phyloP scores from a whole-genome alignment of 768 basidiomycete species.

The Suillus sp. region DNA sequence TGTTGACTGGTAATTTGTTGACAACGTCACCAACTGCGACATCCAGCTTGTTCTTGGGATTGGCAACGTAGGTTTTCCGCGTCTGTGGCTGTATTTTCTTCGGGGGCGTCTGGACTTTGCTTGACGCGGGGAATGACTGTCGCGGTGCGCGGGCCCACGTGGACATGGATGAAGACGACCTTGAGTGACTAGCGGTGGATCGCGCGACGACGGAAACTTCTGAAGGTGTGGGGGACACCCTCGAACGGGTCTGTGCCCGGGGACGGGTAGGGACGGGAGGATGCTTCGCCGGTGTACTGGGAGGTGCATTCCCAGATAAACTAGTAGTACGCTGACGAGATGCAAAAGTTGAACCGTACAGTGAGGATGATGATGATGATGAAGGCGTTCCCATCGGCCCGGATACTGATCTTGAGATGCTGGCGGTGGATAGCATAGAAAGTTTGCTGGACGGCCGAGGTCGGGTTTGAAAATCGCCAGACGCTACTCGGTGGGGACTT shows the following conservation, averaged over 20 bases:
- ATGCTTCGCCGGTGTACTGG: conserved; percentile 35
- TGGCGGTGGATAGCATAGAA: conserved; percentile 45
- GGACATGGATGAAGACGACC: conserved; percentile 49
- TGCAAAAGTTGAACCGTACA: conserved; percentile 71
- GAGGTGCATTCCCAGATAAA: conserved; percentile 47
- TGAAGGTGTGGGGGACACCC: conserved; percentile 65
- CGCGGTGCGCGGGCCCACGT: conserved; percentile 73
- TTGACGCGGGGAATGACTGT: conserved; percentile 53
- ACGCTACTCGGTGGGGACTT: conserved; percentile 50
- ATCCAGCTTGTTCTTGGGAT: conserved; percentile 91
- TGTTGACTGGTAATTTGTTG: conserved; percentile 83
- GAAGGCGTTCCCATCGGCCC: conserved; percentile 56
- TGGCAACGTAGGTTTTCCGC: conserved; percentile 77
- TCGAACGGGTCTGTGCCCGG: conserved; percentile 45
- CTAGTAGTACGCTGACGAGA: conserved; percentile 85
- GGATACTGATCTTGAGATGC: conserved; percentile 66
- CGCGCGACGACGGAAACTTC: conserved; percentile 56
- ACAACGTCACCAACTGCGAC: conserved; percentile 91
- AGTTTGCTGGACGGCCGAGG: conserved; percentile 60
- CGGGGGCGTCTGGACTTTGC: conserved; percentile 49
- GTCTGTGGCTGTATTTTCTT: conserved; percentile 39
- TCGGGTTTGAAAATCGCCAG: conserved; percentile 45
- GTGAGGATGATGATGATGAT: conserved; percentile 33
- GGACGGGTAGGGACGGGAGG: conserved; percentile 37
- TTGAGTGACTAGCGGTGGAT: conserved; percentile 43